These are phyloP conservation scores for Hebeloma cylindrosporum DNA, from an alignment of 768 basidiomycete genomes.

Conservation along the genomic window DNA sequence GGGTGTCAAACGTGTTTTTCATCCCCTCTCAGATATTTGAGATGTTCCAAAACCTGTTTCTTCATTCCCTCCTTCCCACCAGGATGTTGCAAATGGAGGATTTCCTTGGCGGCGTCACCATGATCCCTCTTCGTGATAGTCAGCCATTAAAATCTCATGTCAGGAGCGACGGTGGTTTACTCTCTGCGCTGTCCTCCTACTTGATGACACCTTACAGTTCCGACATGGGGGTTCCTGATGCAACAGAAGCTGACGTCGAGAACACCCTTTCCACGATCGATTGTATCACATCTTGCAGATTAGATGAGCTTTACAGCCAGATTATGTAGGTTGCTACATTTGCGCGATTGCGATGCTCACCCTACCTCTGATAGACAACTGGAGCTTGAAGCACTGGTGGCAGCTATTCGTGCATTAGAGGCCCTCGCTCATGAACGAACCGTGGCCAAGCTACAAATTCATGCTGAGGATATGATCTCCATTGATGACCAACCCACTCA, in stretches of 20 bases:
- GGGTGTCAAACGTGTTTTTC: not conserved
- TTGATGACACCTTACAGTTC: slow-evolving; percentile 91
- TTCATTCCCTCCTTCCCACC: slow-evolving; percentile 87
- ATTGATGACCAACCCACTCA: slow-evolving; percentile 48
- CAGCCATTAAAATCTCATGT: slow-evolving; percentile 61
- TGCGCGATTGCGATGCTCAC: not conserved
- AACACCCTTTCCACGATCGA: slow-evolving; percentile 94
- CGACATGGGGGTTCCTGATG: slow-evolving; percentile 79
- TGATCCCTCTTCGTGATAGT: slow-evolving; percentile 85
- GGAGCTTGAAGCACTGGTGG: slow-evolving; percentile 74
- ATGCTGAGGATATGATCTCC: slow-evolving; percentile 55
- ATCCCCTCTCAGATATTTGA: slow-evolving; percentile 77
- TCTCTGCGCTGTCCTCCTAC: slow-evolving; percentile 94
- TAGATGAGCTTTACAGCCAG: slow-evolving; percentile 93
- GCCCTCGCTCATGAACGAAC: slow-evolving; percentile 90
- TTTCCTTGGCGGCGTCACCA: slow-evolving; percentile 91
- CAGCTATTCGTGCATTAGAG: slow-evolving; percentile 84
- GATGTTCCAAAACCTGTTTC: slow-evolving; percentile 95
- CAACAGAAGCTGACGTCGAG: slow-evolving; percentile 90
- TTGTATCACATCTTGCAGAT: slow-evolving; percentile 87
- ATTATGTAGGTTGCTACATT: slow-evolving; percentile 66
- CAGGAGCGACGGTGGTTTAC: slow-evolving; percentile 83
- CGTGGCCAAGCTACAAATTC: slow-evolving; percentile 71
- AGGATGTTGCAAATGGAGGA: slow-evolving; percentile 98
- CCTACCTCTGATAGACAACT: slow-evolving; percentile 54